Percentiles rank a stretch among this genome's conserved stretches.
Conservation (phyloP, 1,284 basidiomycete genomes). For the Cutaneotrichosporon cutaneum region DNA sequence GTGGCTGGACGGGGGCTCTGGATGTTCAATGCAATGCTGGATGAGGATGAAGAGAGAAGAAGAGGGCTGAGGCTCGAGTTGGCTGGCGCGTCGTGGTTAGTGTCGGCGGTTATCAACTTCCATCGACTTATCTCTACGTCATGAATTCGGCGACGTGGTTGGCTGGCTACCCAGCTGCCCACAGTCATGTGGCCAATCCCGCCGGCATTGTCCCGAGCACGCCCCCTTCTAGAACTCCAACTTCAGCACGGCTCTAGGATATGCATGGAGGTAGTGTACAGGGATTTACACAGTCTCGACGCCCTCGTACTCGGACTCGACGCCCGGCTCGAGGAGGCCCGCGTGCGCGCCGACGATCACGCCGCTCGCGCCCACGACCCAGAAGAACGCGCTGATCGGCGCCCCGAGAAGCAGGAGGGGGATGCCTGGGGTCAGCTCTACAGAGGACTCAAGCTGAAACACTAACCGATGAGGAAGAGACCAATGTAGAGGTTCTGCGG, state of each 20-base stretch:
- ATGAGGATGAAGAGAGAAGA: not conserved
- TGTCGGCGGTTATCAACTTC: not conserved
- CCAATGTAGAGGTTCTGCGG: constrained; percentile 65
- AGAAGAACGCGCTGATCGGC: constrained; percentile 53
- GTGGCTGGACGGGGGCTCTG: not conserved
- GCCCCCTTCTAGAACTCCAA: not conserved
- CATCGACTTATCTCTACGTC: not conserved
- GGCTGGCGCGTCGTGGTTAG: too few species aligned
- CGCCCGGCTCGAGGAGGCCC: constrained; percentile 58
- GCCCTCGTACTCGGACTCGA: constrained; percentile 49
- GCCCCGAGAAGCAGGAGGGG: constrained; percentile 52
- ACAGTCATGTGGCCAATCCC: not conserved
- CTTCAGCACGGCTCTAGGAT: not conserved
- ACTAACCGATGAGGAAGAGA: constrained; percentile 51
- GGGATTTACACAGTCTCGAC: constrained; percentile 41
- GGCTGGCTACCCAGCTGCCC: too few species aligned
- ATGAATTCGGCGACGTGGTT: not conserved
- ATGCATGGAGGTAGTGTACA: not conserved
- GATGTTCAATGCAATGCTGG: not conserved
- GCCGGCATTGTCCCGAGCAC: not conserved
- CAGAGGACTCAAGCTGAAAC: not conserved
- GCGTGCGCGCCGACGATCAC: constrained; percentile 58
- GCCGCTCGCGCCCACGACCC: constrained; percentile 51
- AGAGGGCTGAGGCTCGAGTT: too few species aligned
- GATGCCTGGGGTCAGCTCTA: constrained; percentile 34